A percentile compares a stretch with the other conserved stretches of the same genome.
phyloP scores from a whole-genome alignment of 1,139 yeast species.

The Scheffersomyces illinoinensis region DNA sequence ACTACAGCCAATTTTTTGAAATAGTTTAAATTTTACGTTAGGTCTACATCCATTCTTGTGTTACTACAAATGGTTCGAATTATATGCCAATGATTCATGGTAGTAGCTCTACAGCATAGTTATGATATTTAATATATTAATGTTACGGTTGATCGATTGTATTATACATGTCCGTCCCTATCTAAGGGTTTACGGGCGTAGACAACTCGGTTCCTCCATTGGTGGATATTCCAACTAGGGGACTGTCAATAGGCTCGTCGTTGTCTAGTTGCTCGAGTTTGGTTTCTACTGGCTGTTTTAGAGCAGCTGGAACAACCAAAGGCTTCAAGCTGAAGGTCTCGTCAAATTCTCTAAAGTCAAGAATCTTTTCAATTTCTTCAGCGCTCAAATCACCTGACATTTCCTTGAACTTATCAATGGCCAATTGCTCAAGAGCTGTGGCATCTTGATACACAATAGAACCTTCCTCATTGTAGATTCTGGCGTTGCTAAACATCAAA shows the following conservation, averaged over 20 bases:
- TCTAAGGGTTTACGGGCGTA: slow-evolving; percentile 5
- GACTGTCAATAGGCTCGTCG: slow-evolving; percentile 23
- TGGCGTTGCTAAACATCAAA: slow-evolving; percentile 80
- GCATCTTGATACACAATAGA: slow-evolving; percentile 84
- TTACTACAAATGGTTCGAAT: no score
- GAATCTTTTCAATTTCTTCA: slow-evolving; percentile 30
- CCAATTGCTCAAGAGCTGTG: slow-evolving; percentile 56
- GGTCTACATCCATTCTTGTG: neutral
- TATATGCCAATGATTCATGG: neutral
- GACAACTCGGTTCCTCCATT: slow-evolving; percentile 10
- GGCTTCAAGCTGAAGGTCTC: slow-evolving; percentile 45
- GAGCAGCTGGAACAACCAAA: slow-evolving; percentile 25
- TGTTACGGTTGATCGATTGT: neutral
- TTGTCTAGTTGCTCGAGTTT: slow-evolving; percentile 20
- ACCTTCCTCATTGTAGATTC: slow-evolving; percentile 87
- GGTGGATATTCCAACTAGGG: slow-evolving; percentile 15
- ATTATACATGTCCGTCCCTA: neutral
- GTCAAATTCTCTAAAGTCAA: slow-evolving; percentile 55
- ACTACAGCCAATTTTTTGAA: no score
- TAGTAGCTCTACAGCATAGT: neutral
- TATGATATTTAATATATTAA: neutral
- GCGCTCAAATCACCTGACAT: slow-evolving; percentile 18
- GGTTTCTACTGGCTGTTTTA: slow-evolving; percentile 26
- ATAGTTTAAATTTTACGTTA: neutral
- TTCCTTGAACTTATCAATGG: slow-evolving; percentile 33